Evolutionary conservation across 352 stramenopile species (phyloP).

Genomic region (Phytophthora podocarpi): DNA sequence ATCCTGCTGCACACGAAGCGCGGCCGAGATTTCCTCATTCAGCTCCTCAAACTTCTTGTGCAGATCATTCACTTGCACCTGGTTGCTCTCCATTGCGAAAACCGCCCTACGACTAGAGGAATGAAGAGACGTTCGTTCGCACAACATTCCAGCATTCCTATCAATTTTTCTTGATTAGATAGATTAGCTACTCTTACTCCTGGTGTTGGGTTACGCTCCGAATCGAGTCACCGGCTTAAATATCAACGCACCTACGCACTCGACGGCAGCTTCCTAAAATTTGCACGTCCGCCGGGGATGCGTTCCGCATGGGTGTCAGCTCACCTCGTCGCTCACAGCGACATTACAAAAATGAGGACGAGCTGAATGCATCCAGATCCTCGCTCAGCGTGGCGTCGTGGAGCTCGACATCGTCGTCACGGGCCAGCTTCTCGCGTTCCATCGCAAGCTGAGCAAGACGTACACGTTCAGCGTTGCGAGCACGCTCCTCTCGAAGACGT

Average conservation of each 20-base stretch:
- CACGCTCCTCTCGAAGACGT: conserved; percentile 57
- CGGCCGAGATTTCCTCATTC: conserved; percentile 69
- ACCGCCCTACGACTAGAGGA: neutral
- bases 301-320: conserved; percentile 17
- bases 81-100: conserved; percentile 53
- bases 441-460: conserved; percentile 58
- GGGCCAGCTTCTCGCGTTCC: conserved; percentile 70
- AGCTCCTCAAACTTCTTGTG: conserved; percentile 77
- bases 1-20: conserved; percentile 61
- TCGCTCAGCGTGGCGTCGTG: conserved; percentile 79
- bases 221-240: conserved; percentile 39
- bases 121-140: conserved; percentile 17
- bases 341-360: conserved; percentile 86
- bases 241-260: conserved; percentile 49
- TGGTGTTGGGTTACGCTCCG: conserved; percentile 29
- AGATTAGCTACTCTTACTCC: conserved; percentile 37
- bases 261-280: conserved; percentile 33
- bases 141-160: conserved; percentile 3
- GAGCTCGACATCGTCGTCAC: conserved; percentile 65
- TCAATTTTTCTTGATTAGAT: conserved; percentile 37
- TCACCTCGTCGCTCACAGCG: conserved; percentile 21
- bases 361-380: conserved; percentile 87
- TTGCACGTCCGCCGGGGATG: conserved; percentile 27
- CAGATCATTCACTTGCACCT: conserved; percentile 62
- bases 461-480: conserved; percentile 60